Base-by-base conservation (phyloP, 352 stramenopile species). In the Phytophthora litchii region DNA sequence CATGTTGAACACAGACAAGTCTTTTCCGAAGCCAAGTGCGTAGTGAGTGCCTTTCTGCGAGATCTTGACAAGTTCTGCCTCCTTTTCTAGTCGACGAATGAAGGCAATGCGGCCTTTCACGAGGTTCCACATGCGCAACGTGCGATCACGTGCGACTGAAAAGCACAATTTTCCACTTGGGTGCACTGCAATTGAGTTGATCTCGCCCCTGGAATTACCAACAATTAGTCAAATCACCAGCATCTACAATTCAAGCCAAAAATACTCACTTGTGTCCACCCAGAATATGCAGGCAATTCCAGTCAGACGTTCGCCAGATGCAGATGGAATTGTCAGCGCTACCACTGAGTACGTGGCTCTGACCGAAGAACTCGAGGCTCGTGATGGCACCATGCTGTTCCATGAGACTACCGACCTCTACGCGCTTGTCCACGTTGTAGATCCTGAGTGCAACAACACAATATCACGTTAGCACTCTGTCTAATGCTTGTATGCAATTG, bases 81-180 rank as follows among this genome's bases (percentile, higher is more conserved):
- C 84, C 41, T 91, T 88, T 53, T 95, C 88, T 2, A 96, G 69
- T 17, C 87, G 83, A 25, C 86, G 83, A 54, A 95, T 95, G 68
- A 89, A 95, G 10, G 84, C 84, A n/a, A 89, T 91, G 38, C 88
- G 85, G 17, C 89, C 89, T 43, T 95, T 95, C 23, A 96, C 83
- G 2, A 97, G 61, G 69, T 97, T 95, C 89, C 89, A 97, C 81
- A 97, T 92, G 34, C 87, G 84, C 61, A 97, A 64, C 41, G 87
- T 97, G 42, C 80, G 75, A 38, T 97, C 89, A 8, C 76, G 76
- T 5, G 86, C 83, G 3, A 95, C 83, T 1, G 88, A 95, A 31
- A 97, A 90, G 42, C 85, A 91, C 41, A 97, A 38, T 55, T 95
- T 94, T 34, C 88, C 88, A 40, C 82, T 95, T n/a, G 89, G 89